Percentiles rank a stretch among this genome's conserved stretches.
These are phyloP conservation scores for Seminavis robusta DNA, from an alignment of 108 stramenopile genomes.

Conservation along the genomic window DNA sequence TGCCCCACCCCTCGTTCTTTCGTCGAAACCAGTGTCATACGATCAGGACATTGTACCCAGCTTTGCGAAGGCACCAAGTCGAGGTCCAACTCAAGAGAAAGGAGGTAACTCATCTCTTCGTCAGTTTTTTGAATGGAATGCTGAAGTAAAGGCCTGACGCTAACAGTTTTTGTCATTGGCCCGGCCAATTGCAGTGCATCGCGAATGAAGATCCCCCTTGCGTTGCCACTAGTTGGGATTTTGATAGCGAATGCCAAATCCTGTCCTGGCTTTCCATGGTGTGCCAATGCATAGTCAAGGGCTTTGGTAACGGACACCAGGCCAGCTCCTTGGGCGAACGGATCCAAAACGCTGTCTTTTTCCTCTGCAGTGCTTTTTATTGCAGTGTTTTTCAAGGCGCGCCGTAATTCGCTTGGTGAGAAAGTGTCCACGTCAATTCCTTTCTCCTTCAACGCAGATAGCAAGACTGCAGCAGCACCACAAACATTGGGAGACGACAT, in stretches of 20 bases:
- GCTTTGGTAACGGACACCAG: slow-evolving; percentile 67
- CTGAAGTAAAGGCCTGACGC: too few relatives aligned
- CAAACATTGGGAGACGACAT: slow-evolving; percentile 78
- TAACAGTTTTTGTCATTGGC: slow-evolving; percentile 21
- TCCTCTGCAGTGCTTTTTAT: neutral
- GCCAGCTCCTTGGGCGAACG: slow-evolving; percentile 61
- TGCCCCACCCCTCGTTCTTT: slow-evolving; percentile 37
- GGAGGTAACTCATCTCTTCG: slow-evolving; percentile 15
- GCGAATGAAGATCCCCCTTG: slow-evolving; percentile 79
- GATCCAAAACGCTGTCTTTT: slow-evolving; percentile 21
- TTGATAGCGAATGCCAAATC: slow-evolving; percentile 40
- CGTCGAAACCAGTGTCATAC: slow-evolving; percentile 47
- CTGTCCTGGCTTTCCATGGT: slow-evolving; percentile 14
- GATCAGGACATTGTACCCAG: slow-evolving; percentile 48
- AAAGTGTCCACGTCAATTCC: slow-evolving; percentile 40
- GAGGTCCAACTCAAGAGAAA: slow-evolving; percentile 58
- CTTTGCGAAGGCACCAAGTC: slow-evolving; percentile 30
- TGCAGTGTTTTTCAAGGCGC: slow-evolving; percentile 79
- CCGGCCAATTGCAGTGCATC: slow-evolving; percentile 38
- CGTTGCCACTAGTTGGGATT: slow-evolving; percentile 24
- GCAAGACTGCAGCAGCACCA: slow-evolving; percentile 78
- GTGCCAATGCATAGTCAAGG: slow-evolving; percentile 31
- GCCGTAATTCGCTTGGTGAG: slow-evolving; percentile 53
- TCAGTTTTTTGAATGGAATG: slow-evolving; percentile 12
- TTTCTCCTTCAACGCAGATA: slow-evolving; percentile 69